Conservation (phyloP, 2,329 filamentous ascomycete genomes). For the Corinectria fuckeliana region DNA sequence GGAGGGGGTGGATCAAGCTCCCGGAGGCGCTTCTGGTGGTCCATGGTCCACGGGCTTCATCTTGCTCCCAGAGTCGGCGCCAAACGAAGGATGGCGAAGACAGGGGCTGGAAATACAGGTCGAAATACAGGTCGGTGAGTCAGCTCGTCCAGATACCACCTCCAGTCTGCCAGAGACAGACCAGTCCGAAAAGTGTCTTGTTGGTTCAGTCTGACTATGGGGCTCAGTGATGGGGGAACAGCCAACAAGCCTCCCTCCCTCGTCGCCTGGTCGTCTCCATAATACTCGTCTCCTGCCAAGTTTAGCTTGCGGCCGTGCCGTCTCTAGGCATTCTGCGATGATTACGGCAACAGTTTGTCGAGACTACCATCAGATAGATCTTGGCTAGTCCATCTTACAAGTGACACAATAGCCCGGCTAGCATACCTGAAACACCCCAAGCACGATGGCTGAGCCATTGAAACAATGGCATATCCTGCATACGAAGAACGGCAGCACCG, state of each 20-base stretch:
- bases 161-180: neutral
- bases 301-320: neutral
- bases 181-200: neutral
- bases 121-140: neutral
- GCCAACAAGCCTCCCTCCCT: neutral
- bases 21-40: conserved; percentile 18
- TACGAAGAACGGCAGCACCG: conserved; percentile 3
- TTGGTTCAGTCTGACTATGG: neutral
- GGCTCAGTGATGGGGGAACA: neutral
- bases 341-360: neutral
- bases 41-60: conserved; percentile 9
- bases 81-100: conserved; percentile 10
- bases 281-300: neutral
- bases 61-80: conserved; percentile 10
- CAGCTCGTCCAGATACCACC: neutral
- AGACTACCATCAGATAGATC: conserved; percentile 15
- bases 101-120: conserved; percentile 4
- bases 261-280: neutral
- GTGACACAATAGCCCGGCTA: conserved; percentile 9
- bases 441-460: conserved; percentile 13
- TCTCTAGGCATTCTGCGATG: neutral
- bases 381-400: conserved; percentile 4
- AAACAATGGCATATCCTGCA: conserved; percentile 14
- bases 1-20: conserved; percentile 25
- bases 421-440: conserved; percentile 17